phyloP scores from a whole-genome alignment of 108 stramenopile species.

The Cyclotella atomus region DNA sequence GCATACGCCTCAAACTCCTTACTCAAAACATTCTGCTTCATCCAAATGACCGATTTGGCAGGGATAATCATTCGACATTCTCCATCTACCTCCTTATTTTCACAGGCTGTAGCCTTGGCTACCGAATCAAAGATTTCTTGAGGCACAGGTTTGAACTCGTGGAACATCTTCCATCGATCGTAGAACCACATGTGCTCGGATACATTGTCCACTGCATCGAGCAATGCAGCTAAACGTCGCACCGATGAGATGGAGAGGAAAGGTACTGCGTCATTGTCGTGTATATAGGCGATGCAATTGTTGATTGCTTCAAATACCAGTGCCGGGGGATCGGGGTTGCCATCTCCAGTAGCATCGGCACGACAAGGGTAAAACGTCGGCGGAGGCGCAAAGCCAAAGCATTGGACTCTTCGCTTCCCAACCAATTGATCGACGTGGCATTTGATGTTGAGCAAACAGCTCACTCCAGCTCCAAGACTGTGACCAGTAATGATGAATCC shows the following conservation, averaged over 20 bases:
- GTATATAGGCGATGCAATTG: slow-evolving; percentile 39
- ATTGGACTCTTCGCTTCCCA: slow-evolving; percentile 3
- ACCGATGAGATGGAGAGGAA: slow-evolving; percentile 48
- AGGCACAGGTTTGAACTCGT: slow-evolving; percentile 8
- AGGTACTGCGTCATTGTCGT: slow-evolving; percentile 50
- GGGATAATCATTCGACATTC: slow-evolving; percentile 15
- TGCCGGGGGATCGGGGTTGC: slow-evolving; percentile 24
- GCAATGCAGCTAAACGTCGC: slow-evolving; percentile 20
- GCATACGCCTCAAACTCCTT: slow-evolving; percentile 11
- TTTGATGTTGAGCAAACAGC: slow-evolving; percentile 23
- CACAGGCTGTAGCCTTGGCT: not conserved
- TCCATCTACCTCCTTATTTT: slow-evolving; percentile 4
- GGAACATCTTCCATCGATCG: slow-evolving; percentile 14
- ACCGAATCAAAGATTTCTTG: slow-evolving; percentile 10
- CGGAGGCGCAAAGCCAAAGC: slow-evolving; percentile 22
- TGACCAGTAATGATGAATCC: slow-evolving; percentile 28
- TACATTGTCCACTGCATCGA: slow-evolving; percentile 28
- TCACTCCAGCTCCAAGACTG: slow-evolving; percentile 18
- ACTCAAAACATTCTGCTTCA: slow-evolving; percentile 5
- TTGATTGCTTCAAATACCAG: slow-evolving; percentile 28
- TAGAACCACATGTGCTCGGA: slow-evolving; percentile 17
- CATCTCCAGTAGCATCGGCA: slow-evolving; percentile 16
- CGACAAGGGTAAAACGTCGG: slow-evolving; percentile 15
- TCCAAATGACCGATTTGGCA: slow-evolving; percentile 7
- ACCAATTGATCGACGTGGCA: slow-evolving; percentile 26